Evolutionary conservation across 148 eudicot species (phyloP).

Genomic region (Drosera capensis): DNA sequence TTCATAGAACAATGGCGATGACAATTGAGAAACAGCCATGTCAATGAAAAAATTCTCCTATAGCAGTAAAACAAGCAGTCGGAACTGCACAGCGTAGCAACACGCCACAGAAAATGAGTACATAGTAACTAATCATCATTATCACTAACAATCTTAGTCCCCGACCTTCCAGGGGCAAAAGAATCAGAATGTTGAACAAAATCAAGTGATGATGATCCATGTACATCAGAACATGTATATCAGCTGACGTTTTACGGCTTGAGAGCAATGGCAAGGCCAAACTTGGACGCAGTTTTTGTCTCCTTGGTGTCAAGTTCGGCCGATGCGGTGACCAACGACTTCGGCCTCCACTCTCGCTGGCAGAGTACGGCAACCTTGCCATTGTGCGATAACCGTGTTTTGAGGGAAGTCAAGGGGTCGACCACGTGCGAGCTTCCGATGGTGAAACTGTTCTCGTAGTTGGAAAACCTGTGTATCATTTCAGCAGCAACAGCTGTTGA

Average conservation of each 20-base stretch:
- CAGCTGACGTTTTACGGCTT: constrained; percentile 39
- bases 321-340: constrained; percentile 52
- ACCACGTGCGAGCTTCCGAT: constrained; percentile 60
- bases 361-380: constrained; percentile 61
- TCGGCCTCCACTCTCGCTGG: constrained; percentile 89
- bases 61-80: too few relatives aligned
- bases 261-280: constrained; percentile 70
- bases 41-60: too few relatives aligned
- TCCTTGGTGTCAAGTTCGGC: constrained; percentile 72
- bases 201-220: too few relatives aligned
- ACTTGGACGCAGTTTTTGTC: constrained; percentile 26
- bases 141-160: too few relatives aligned
- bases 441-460: constrained; percentile 46
- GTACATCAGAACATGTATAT: too few relatives aligned
- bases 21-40: too few relatives aligned
- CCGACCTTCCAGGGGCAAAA: too few relatives aligned
- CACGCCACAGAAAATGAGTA: too few relatives aligned
- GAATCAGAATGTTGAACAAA: too few relatives aligned
- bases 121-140: too few relatives aligned
- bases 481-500: constrained; percentile 67
- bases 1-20: too few relatives aligned
- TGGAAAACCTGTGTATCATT: constrained; percentile 58
- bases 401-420: constrained; percentile 35
- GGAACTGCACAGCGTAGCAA: too few relatives aligned
- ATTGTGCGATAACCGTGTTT: constrained; percentile 47